Evolutionary conservation across 1,139 yeast genomes (phyloP).

Genomic region (Geotrichum cucujoidarum): DNA sequence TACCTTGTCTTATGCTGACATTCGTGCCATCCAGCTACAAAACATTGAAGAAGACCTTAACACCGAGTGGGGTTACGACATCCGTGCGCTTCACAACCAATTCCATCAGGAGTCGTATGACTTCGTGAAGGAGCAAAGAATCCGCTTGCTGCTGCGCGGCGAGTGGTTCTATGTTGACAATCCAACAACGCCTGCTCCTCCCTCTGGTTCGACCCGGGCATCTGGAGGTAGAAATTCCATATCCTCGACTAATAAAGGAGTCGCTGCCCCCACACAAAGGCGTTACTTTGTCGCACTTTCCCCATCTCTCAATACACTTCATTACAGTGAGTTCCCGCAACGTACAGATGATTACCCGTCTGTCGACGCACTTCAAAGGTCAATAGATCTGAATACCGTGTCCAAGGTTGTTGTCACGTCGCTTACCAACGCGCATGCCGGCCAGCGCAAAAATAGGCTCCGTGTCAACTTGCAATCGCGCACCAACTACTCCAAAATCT

Average conservation of each 20-base stretch:
- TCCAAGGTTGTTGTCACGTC: slow-evolving; percentile 29
- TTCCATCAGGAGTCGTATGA: slow-evolving; percentile 59
- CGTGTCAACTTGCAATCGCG: slow-evolving; percentile 29
- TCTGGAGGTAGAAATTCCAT: slow-evolving; percentile 9
- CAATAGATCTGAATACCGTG: slow-evolving; percentile 28
- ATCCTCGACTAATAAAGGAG: slow-evolving; percentile 4
- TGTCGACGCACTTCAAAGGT: slow-evolving; percentile 42
- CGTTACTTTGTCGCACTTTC: slow-evolving; percentile 61
- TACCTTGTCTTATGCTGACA: slow-evolving; percentile 44
- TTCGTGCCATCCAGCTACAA: slow-evolving; percentile 54
- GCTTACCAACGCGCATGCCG: slow-evolving; percentile 21
- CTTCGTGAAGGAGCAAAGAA: slow-evolving; percentile 76
- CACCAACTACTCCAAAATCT: slow-evolving; percentile 30
- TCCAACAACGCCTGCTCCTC: slow-evolving; percentile 38
- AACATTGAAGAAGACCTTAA: slow-evolving; percentile 39
- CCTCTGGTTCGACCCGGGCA: not conserved
- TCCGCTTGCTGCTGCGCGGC: slow-evolving; percentile 66
- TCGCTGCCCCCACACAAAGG: slow-evolving; percentile 33
- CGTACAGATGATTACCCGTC: slow-evolving; percentile 50
- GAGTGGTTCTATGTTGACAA: slow-evolving; percentile 75
- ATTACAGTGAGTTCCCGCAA: slow-evolving; percentile 55
- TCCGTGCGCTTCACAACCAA: slow-evolving; percentile 47
- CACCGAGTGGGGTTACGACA: slow-evolving; percentile 38
- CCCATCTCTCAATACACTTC: slow-evolving; percentile 61
- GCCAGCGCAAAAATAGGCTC: slow-evolving; percentile 24